Percentiles rank a stretch among this genome's conserved stretches.
These are phyloP conservation scores for Wickerhamiella nectarea DNA, from an alignment of 805 yeast genomes.

Conservation along the genomic window DNA sequence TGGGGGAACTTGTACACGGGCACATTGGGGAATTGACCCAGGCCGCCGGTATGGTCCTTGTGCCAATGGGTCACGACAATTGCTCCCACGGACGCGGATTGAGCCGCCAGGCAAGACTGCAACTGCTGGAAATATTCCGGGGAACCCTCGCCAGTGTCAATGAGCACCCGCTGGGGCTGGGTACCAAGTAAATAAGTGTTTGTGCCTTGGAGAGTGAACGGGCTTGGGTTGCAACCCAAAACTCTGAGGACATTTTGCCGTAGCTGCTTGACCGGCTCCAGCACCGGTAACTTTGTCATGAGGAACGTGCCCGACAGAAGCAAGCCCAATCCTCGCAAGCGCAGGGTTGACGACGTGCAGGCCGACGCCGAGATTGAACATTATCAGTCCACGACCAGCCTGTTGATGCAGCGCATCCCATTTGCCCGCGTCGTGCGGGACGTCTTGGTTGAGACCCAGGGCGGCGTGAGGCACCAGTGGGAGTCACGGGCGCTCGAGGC, in stretches of 20 bases:
- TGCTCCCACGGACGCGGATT: constrained; percentile 15
- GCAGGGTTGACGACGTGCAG: constrained; percentile 12
- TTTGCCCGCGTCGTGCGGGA: constrained; percentile 96
- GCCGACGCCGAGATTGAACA: constrained; percentile 95
- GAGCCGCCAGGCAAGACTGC: constrained; percentile 14
- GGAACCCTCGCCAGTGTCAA: constrained; percentile 28
- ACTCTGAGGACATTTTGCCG: constrained; percentile 26
- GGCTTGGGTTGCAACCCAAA: constrained; percentile 28
- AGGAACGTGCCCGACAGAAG: not conserved
- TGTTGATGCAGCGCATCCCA: constrained; percentile 89
- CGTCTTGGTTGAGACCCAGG: constrained; percentile 74
- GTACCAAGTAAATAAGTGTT: constrained; percentile 29
- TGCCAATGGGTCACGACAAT: constrained; percentile 29
- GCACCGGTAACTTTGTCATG: constrained; percentile 7
- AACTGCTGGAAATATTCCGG: constrained; percentile 21
- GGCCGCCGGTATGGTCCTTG: constrained; percentile 26
- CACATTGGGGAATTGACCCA: constrained; percentile 14
- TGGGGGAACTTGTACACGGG: constrained; percentile 13
- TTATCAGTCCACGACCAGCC: constrained; percentile 92
- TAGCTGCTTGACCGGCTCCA: constrained; percentile 17
- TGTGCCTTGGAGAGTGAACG: constrained; percentile 29
- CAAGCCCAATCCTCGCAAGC: not conserved
- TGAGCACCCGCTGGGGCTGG: constrained; percentile 19
- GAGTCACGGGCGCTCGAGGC: constrained; percentile 97
- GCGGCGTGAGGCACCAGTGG: constrained; percentile 71